Evolutionary conservation across 768 basidiomycete genomes (phyloP).

Genomic region (Leucosporidium yakuticum): DNA sequence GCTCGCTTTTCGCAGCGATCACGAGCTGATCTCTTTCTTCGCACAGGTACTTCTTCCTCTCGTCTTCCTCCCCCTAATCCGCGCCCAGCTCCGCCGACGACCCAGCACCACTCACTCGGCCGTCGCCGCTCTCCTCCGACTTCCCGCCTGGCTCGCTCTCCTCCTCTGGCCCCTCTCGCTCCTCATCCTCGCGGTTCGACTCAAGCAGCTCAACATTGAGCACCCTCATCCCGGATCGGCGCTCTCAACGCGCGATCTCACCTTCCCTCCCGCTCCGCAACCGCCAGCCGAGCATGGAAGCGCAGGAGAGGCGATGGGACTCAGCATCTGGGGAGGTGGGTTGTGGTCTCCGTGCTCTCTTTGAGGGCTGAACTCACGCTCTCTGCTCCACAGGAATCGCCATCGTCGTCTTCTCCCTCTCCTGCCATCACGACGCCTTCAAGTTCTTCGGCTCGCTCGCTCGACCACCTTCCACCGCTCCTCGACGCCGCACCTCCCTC

Average conservation of each 20-base stretch:
- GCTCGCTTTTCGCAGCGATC: neutral
- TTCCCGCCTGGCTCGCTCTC: conserved; percentile 16
- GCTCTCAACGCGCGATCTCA: too few species aligned
- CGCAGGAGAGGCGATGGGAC: conserved; percentile 7
- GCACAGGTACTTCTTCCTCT: conserved; percentile 23
- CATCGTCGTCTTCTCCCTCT: conserved; percentile 33
- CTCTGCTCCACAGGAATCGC: neutral
- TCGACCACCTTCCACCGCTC: conserved; percentile 16
- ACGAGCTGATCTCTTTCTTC: neutral
- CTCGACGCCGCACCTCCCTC: neutral
- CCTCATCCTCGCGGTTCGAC: conserved; percentile 34
- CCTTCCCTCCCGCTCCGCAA: neutral
- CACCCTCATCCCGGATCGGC: neutral
- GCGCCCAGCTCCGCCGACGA: conserved; percentile 2
- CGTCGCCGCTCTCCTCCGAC: conserved; percentile 10
- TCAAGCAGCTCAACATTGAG: conserved; percentile 22
- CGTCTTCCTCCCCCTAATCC: conserved; percentile 13
- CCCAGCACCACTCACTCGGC: conserved; percentile 11
- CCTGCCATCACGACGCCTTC: conserved; percentile 36
- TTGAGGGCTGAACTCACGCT: too few species aligned
- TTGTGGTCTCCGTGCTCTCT: neutral
- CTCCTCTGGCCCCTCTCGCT: conserved; percentile 35
- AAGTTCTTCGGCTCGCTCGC: conserved; percentile 25
- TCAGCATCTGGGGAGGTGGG: conserved; percentile 27
- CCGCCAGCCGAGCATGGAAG: neutral